Base-by-base conservation (phyloP, 768 basidiomycete genomes). In the Megacollybia marginata region DNA sequence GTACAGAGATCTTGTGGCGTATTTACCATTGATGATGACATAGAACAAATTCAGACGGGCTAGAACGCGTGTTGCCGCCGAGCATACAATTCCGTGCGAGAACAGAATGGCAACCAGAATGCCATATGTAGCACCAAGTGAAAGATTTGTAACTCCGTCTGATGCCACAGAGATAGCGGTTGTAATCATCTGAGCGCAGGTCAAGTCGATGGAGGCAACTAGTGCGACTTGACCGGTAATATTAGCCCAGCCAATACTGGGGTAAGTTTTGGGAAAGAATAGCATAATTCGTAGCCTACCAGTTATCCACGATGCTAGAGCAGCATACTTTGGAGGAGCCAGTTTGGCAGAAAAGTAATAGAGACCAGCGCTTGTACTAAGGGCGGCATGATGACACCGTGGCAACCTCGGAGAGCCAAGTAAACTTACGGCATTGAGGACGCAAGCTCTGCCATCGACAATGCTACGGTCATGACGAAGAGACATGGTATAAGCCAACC, bases 311-410 rank as follows among this genome's bases (percentile, higher is more conserved):
- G 82, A 80, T 1, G 82, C 79, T 47, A 88, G 64, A 7, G 83
- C 72, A 2, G 81, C 72, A 49, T 79, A 78, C 56, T 74, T 70
- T 6, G 73, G 72, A 1, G 83, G 82, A 2, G 86, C 85, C 42
- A 88, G 63, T 59, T 83, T 87, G 0, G 85, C 82, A 2, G 85
- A 83, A 63, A 87, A 88, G 62, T 87, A 88, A 61, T 88, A 88
- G 15, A 88, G 68, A 0, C 85, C 86, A 7, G 86, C 85, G 54
- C 85, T 88, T 19, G 86, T 88, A 47, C 85, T 88, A 47, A 11
- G 23, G 34, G 16, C 20, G 34, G 46, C 20, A 48, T 44, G 44
- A 43, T 19, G 19, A 31, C n/a, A 35, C 33, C 15, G 23, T 23
- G 23, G 31, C 12, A 8, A 15, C 15, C 31, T 13, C 11, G 20